Evolutionary conservation across 495 filamentous ascomycete genomes (phyloP).

Genomic region (Daldinia grandis): DNA sequence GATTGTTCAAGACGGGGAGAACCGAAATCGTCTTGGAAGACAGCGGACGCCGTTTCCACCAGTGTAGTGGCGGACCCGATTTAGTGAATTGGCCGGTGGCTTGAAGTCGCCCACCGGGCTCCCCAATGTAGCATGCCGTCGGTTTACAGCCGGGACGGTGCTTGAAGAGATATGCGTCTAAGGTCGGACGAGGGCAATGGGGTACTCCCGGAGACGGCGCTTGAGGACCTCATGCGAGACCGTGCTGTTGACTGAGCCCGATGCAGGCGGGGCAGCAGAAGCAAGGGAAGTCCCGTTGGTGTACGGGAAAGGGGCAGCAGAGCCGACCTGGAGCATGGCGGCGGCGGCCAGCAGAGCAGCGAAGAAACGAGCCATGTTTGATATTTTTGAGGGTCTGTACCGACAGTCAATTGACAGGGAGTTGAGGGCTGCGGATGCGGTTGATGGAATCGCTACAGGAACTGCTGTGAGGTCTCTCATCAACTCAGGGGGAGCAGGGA

Average conservation of each 20-base stretch:
- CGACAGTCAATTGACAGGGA: conserved; percentile 17
- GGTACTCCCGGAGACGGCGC: conserved; percentile 43
- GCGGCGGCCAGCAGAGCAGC: conserved; percentile 42
- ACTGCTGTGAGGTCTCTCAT: conserved; percentile 7
- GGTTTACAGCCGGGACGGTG: neutral
- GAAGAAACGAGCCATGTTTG: conserved; percentile 44
- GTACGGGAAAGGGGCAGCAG: conserved; percentile 39
- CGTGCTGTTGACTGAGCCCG: conserved; percentile 21
- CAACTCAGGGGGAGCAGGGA: conserved; percentile 12
- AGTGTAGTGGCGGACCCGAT: neutral
- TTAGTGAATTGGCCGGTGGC: conserved; percentile 11
- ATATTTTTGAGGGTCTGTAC: conserved; percentile 12
- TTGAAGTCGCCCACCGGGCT: conserved; percentile 20
- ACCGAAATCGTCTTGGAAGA: neutral
- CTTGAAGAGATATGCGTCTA: conserved; percentile 14
- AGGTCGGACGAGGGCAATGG: conserved; percentile 42
- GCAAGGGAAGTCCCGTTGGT: conserved; percentile 30
- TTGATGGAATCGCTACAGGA: conserved; percentile 24
- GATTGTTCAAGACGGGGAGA: neutral
- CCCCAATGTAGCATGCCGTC: conserved; percentile 10
- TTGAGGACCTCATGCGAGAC: conserved; percentile 21
- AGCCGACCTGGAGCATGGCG: conserved; percentile 42
- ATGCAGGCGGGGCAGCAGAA: conserved; percentile 2
- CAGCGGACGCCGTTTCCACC: neutral
- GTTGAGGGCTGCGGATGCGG: conserved; percentile 15